Base-by-base conservation (phyloP, 768 basidiomycete genomes). In the Kwoniella dejecticola region DNA sequence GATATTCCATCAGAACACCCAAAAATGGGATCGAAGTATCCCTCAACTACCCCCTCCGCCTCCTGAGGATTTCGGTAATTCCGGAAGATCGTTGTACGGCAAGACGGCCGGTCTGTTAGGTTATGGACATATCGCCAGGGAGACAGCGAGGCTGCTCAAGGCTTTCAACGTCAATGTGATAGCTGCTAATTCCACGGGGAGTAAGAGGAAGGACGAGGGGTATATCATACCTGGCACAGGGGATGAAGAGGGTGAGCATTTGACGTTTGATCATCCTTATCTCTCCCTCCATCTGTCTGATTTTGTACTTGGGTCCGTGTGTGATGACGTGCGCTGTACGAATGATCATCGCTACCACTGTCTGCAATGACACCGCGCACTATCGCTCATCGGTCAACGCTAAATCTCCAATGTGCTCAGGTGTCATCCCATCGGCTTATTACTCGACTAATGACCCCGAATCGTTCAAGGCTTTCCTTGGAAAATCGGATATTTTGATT, bases 81-180 rank as follows among this genome's bases (percentile, higher is more conserved):
- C 23, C 17, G 57, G 52, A 23, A 42, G 58, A 30, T 48, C 68
- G 3, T 33, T 77, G 10, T 59, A 68, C 19, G 78, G 78, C 15
- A 76, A 76, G 64, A 79, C 78, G 12, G 71, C 73, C 11, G 78
- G 78, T 27, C 45, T 79, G 46, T 64, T 79, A 71, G 77, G 78
- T 12, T 78, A 78, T 57, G 78, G 77, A 4, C 72, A 74, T 60
- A 72, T 79, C 36, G 78, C 64, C 0, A 60, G 78, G 8, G 78
- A 79, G 58, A 74, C 77, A 0, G 78, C 78, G 12, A 45, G 78
- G n/a, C 52, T 77, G 27, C 57, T 79, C 27, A 68, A 75, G 42
- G 68, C 71, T 2, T 70, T 78, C 38, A 71, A 73, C 19, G 65
- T 67, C 11, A 60, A 69, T 11, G 61, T 79, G 50, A 77, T 79